Evolutionary conservation across 2,329 filamentous ascomycete genomes (phyloP), one percentile per base, ranked within the genome.

Genomic region (Diaporthe citriasiana): DNA sequence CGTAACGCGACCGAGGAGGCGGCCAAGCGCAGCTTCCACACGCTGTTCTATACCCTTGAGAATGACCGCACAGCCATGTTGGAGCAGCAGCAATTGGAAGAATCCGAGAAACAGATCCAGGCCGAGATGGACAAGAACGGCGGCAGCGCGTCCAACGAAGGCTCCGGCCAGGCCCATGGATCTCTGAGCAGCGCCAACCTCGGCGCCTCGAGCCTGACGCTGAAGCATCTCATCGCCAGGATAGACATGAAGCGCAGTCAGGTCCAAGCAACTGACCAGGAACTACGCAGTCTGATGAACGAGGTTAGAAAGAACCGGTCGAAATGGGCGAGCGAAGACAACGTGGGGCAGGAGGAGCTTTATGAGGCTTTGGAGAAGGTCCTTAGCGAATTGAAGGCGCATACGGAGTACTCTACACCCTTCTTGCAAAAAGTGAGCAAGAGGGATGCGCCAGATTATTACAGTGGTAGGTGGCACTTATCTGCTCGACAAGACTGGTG

Each of bases 271-370:
- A 97, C 95, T 1, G 97, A 99, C 85, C 93, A 95, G 33, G 96
- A 99, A 81, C 87, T 99, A 74, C 92, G 97, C 74, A 94, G 93
- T 66, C 86, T 99, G 74, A 98, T 99, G 90, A 98, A 97, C 79
- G 97, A 99, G 83, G 97, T 99, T 25, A 91, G 97, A 77, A 99
- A 98, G 83, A 98, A 98, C 79, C 90, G 97, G 79, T 98, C 96
- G 84, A 99, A 99, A 85, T 99, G 97, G 97, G 96, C 97, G 4
- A 98, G 94, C 82, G 97, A 98, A 83, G 97, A 99, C 79, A 97
- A 97, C 78, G 93, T 99, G 76, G 96, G 97, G 74, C 97, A 99
- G 83, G 97, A 99, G 83, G 97, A 99, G 83, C 88, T 99, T 8
- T 99, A 99, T 82, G 97, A 99, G 85, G 95, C 97, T 15, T 89